Base-by-base conservation (phyloP, 2,329 filamentous ascomycete species). In the Alternaria sp. region DNA sequence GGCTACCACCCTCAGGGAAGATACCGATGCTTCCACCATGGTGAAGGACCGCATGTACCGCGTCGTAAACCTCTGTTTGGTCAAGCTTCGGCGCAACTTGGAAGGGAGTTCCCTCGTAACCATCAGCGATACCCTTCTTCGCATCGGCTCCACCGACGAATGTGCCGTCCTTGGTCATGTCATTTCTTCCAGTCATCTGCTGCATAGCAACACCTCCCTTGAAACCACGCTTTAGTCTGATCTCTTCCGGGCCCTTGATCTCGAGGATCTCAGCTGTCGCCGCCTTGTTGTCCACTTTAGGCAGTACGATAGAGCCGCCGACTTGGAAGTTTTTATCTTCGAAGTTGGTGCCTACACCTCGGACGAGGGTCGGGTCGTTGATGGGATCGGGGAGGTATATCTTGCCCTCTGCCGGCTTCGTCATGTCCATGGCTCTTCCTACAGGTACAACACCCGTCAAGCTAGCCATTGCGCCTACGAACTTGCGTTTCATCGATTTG, bases 1-100 rank as follows among this genome's bases (percentile, higher is more conserved):
- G 94, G 75, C 93, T 97, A 71, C 94, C 94, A 67, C 94, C 94
- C 80, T 99, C 94, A 2, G 94, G 94, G 77, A 98, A 99, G 72
- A 99, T 97, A 62, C 94, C 95, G 54, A 98, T 91, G 74, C 93
- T 97, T 17, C 93, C 94, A 45, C 92, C 93, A 37, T 86, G 85
- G 66, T 89, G 88, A 33, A 99, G 84, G 29, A 92, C 88, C 65
- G 89, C 86, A 78, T 97, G 97, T 14, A 99, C 94, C 21, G 92
- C 91, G 75, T 97, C 88, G 79, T 98, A 98, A 28, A 98, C 94
- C 68, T 92, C 87, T 29, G 90, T 93, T 80, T 98, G 94, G 76
- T 98, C 93, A 40, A 97, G 93, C 72, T 97, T 93, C 3, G 94
- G 94, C 2, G 94, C 93, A 42, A 93, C 83, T 80, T 95, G 95